Evolutionary conservation across 2,329 filamentous ascomycete species (phyloP).

Genomic region (Teratosphaeria destructans): DNA sequence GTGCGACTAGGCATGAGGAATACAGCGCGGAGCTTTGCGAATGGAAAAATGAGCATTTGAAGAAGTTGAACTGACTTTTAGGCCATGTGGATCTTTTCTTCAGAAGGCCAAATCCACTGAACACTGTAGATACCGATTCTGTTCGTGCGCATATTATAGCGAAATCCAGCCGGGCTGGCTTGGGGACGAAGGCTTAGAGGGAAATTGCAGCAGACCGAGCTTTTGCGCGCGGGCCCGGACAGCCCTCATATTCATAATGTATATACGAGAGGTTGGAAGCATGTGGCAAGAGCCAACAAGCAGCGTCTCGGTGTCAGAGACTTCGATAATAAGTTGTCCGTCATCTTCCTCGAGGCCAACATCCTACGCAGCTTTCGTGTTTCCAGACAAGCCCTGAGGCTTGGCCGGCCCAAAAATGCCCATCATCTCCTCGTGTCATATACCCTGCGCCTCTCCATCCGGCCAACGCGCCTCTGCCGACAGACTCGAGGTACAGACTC

Average conservation of each 20-base stretch:
- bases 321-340: not conserved
- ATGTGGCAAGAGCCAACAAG: not conserved
- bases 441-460: not conserved
- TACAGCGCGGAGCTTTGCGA: not conserved
- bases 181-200: not conserved
- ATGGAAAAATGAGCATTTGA: not conserved
- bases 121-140: slow-evolving; percentile 9
- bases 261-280: slow-evolving; percentile 5
- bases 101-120: not conserved
- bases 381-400: too few species aligned
- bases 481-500: not conserved
- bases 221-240: not conserved
- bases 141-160: not conserved
- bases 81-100: not conserved
- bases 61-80: not conserved
- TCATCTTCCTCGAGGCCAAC: too few species aligned
- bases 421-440: not conserved
- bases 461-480: not conserved
- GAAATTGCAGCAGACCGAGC: not conserved
- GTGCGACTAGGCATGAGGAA: not conserved
- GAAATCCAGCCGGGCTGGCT: slow-evolving; percentile 1
- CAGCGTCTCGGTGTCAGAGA: not conserved
- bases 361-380: too few species aligned
- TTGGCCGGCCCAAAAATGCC: too few species aligned
- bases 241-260: slow-evolving; percentile 10